These are phyloP conservation scores for Claviceps monticola DNA, from an alignment of 2,329 filamentous ascomycete genomes.

Conservation along the genomic window DNA sequence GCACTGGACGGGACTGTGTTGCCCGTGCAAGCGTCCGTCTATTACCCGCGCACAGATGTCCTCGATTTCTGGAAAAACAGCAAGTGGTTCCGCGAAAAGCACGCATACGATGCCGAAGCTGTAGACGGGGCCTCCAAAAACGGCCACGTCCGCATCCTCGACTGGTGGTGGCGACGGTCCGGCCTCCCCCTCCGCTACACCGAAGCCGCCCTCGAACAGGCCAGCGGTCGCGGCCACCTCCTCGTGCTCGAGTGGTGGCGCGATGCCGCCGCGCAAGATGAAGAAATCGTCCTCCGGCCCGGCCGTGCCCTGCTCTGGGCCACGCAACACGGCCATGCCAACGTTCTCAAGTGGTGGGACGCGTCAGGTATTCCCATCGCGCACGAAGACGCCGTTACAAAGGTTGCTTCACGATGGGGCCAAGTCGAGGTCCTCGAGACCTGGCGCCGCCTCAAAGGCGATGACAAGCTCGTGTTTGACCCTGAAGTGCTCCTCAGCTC, in stretches of 20 bases:
- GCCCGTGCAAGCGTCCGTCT: constrained; percentile 75
- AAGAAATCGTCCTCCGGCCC: constrained; percentile 53
- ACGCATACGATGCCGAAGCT: constrained; percentile 65
- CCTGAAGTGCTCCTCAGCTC: constrained; percentile 73
- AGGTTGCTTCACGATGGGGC: constrained; percentile 72
- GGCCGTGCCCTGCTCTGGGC: constrained; percentile 76
- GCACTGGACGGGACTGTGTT: constrained; percentile 74
- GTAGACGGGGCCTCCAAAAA: constrained; percentile 78
- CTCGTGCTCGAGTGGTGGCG: constrained; percentile 90
- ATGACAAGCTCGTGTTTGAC: constrained; percentile 57
- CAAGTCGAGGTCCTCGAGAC: constrained; percentile 72
- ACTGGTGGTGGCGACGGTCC: constrained; percentile 78
- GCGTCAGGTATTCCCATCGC: constrained; percentile 64
- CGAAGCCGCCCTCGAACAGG: constrained; percentile 75
- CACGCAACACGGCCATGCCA: constrained; percentile 65
- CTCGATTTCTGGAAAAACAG: constrained; percentile 86
- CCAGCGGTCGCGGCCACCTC: constrained; percentile 73
- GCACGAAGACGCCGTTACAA: constrained; percentile 70
- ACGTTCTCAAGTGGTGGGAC: constrained; percentile 80
- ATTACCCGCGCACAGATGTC: constrained; percentile 73
- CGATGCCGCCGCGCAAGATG: constrained; percentile 46
- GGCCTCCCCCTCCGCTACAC: constrained; percentile 73
- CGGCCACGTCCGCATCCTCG: constrained; percentile 71
- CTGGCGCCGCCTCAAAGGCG: constrained; percentile 61
- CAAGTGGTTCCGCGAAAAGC: constrained; percentile 68